Evolutionary conservation across 2,329 filamentous ascomycete species (phyloP).

Genomic region (Kalaharituber pfeilii): DNA sequence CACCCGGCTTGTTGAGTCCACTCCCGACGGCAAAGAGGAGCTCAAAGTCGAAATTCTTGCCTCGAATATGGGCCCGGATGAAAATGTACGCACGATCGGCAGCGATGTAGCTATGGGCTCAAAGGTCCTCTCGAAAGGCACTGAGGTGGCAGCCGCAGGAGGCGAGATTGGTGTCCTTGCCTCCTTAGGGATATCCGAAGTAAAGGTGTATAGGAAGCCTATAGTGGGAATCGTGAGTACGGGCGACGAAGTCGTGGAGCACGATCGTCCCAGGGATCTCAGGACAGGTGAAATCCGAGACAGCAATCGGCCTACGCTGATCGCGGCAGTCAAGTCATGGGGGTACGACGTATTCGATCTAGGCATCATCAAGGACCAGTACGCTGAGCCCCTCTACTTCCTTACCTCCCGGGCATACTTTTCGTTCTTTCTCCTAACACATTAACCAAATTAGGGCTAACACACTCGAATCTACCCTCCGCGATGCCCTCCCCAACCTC

Average conservation of each 20-base stretch:
- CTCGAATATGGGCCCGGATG: constrained; percentile 38
- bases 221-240: constrained; percentile 78
- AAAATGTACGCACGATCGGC: constrained; percentile 76
- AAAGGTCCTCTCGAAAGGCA: constrained; percentile 56
- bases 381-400: constrained; percentile 15
- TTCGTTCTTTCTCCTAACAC: background rate
- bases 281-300: constrained; percentile 75
- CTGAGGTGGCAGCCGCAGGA: constrained; percentile 68
- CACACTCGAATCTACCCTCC: constrained; percentile 58
- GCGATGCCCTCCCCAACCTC: constrained; percentile 52
- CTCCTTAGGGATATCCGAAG: constrained; percentile 56
- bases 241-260: constrained; percentile 78
- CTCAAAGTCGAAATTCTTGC: constrained; percentile 74
- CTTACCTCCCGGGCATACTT: constrained; percentile 28
- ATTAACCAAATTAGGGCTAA: constrained; percentile 30
- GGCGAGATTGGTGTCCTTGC: constrained; percentile 84
- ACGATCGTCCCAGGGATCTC: constrained; percentile 43
- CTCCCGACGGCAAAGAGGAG: constrained; percentile 68
- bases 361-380: constrained; percentile 62
- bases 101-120: constrained; percentile 61
- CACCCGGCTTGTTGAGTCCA: constrained; percentile 57
- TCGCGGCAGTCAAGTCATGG: constrained; percentile 56
- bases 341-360: constrained; percentile 70
- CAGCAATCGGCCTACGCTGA: constrained; percentile 74
- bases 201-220: constrained; percentile 58